phyloP scores from a whole-genome alignment of 148 eudicot genomes.

The Tetragonia tetragonoides region DNA sequence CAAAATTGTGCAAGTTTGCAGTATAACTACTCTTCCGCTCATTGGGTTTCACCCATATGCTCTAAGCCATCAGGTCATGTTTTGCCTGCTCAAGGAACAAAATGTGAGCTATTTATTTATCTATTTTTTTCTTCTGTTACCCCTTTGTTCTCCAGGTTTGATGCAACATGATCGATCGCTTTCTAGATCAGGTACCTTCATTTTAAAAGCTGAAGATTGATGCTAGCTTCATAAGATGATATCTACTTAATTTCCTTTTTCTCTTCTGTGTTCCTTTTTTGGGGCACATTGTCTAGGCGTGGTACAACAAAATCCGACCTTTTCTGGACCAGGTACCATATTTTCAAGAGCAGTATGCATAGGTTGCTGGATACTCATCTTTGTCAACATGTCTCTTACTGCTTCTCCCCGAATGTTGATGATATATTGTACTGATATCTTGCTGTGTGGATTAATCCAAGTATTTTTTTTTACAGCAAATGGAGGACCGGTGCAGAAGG shows the following conservation, averaged over 20 bases:
- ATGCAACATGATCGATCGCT: conserved; percentile 19
- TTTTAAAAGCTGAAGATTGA: neutral
- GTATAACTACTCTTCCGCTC: conserved; percentile 1
- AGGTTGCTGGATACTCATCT: conserved; percentile 2
- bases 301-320: conserved; percentile 16
- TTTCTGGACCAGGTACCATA: conserved; percentile 32
- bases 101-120: neutral
- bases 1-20: neutral
- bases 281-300: conserved; percentile 12
- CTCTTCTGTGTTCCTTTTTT: conserved; percentile 2
- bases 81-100: neutral
- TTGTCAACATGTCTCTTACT: neutral
- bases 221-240: neutral
- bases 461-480: conserved; percentile 7
- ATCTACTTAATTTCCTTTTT: conserved; percentile 13
- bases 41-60: neutral
- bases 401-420: neutral
- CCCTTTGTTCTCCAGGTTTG: neutral
- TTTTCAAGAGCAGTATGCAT: neutral
- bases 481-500: conserved; percentile 39
- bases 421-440: neutral
- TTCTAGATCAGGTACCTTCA: conserved; percentile 29
- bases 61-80: neutral
- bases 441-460: neutral
- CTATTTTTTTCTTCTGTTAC: conserved; percentile 1